phyloP scores from a whole-genome alignment of 148 eudicot species.

The Bassia scoparia region DNA sequence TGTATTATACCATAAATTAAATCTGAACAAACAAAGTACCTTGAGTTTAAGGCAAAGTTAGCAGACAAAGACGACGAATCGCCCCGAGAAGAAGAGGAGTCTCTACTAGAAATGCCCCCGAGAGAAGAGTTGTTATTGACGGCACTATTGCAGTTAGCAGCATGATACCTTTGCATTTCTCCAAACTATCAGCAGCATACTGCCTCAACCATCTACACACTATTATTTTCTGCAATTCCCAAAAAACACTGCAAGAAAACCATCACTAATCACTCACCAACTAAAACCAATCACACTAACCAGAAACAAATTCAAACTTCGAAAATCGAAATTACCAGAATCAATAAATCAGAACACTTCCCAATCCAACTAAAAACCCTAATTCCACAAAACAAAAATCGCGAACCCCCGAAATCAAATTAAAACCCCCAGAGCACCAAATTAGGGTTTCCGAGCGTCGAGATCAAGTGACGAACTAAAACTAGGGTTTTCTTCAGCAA shows the following conservation, averaged over 20 bases:
- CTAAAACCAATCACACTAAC: background rate
- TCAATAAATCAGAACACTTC: conserved; percentile 15
- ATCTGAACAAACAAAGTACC: conserved; percentile 34
- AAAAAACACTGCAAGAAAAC: background rate
- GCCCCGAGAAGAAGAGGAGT: conserved; percentile 37
- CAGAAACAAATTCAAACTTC: background rate
- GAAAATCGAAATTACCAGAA: conserved; percentile 18
- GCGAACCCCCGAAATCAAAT: conserved; percentile 3
- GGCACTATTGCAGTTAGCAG: conserved; percentile 87
- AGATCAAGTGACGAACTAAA: conserved; percentile 18
- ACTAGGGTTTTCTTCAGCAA: conserved; percentile 11
- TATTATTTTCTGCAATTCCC: conserved; percentile 23
- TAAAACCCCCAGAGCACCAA: conserved; percentile 13
- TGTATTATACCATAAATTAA: background rate
- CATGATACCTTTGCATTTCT: conserved; percentile 98
- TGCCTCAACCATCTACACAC: conserved; percentile 59
- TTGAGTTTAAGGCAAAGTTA: conserved; percentile 64
- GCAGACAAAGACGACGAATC: conserved; percentile 57
- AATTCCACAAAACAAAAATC: conserved; percentile 9
- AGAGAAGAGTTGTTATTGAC: conserved; percentile 50
- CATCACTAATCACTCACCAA: background rate
- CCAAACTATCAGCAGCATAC: conserved; percentile 85
- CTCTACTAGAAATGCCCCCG: conserved; percentile 69
- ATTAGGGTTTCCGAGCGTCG: conserved; percentile 26
- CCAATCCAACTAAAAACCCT: conserved; percentile 27